Conservation (phyloP, 75 land plant species). For the Larix kaempferi region DNA sequence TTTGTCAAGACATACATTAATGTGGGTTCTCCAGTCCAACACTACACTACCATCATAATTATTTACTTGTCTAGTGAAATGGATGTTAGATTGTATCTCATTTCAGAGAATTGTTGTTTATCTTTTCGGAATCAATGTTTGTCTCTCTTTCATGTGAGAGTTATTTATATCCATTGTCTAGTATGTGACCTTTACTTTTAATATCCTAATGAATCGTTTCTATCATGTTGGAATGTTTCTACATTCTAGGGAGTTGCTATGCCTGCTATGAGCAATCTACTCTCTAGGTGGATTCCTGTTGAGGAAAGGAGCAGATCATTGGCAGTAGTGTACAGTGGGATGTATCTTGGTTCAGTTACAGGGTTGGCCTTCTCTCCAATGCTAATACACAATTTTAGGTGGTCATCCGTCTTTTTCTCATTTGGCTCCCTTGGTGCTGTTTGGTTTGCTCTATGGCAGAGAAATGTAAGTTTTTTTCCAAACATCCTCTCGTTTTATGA, state of each 20-base stretch:
- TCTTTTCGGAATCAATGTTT: neutral
- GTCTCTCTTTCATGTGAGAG: neutral
- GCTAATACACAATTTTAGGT: constrained; percentile 81
- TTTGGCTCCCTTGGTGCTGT: constrained; percentile 95
- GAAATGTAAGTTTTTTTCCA: constrained; percentile 47
- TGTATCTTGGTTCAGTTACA: constrained; percentile 98
- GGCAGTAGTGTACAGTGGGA: constrained; percentile 97
- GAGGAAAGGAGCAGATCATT: constrained; percentile 95
- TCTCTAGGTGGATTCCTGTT: constrained; percentile 96
- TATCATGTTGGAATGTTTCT: constrained; percentile 5
- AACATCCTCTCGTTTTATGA: neutral
- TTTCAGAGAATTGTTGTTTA: neutral
- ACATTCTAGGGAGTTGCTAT: constrained; percentile 90
- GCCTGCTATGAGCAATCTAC: constrained; percentile 98
- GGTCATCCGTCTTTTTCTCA: constrained; percentile 97
- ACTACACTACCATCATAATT: neutral
- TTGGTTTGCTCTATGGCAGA: constrained; percentile 90
- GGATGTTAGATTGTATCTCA: neutral
- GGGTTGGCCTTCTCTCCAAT: constrained; percentile 92
- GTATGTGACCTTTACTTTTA: neutral
- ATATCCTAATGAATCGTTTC: neutral
- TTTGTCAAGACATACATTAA: neutral
- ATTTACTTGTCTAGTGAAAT: neutral
- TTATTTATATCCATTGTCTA: neutral
- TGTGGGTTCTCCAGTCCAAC: neutral